Base-by-base conservation (phyloP, 345 rosid species). In the Physaria fendleri region DNA sequence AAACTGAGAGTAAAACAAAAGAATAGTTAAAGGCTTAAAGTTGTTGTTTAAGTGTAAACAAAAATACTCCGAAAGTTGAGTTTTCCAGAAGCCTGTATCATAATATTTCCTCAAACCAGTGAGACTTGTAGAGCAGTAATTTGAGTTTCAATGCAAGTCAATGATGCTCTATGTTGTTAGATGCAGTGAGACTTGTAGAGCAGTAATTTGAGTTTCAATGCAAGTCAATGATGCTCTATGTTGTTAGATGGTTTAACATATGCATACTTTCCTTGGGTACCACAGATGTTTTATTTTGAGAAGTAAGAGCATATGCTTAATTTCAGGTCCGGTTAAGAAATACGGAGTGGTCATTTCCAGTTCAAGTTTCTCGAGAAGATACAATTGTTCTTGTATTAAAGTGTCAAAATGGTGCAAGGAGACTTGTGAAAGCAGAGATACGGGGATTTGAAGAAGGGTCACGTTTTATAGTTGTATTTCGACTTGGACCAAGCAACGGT, bases 381-480 rank as follows among this genome's bases (percentile, higher is more conserved):
- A 87, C 95, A n/a, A 67, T 93, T 64, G 74, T 77, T 60, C 66
- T 93, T 78, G 88, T 85, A 70, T 72, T 93, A 78, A 85, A 72
- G 81, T 58, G 81, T 59, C 72, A 69, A 68, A 77, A 78, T 71
- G 90, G 79, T 67, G 72, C 60, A 15, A 75, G 73, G 56, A 79
- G 65, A 43, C 74, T 82, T 78, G 55, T 93, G 70, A 82, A 79
- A 64, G 79, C 80, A 49, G 99, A 89, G 74, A 77, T 93, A 65
- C 95, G 99, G 10, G 99, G 97, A 48, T 89, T 76, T 74, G 99
- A 93, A 79, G 99, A 93, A 80, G 99, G 99, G 63, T 93, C 99
- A 9, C 94, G 99, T 32, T 89, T 93, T 72, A 70, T 85, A 42
- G 88, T 89, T 64, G 94, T 93, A 32, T 93, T 93, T 52, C 95